Evolutionary conservation across 2,329 filamentous ascomycete species (phyloP), one percentile per base, ranked within the genome.

Genomic region (Stylonectria norvegica): DNA sequence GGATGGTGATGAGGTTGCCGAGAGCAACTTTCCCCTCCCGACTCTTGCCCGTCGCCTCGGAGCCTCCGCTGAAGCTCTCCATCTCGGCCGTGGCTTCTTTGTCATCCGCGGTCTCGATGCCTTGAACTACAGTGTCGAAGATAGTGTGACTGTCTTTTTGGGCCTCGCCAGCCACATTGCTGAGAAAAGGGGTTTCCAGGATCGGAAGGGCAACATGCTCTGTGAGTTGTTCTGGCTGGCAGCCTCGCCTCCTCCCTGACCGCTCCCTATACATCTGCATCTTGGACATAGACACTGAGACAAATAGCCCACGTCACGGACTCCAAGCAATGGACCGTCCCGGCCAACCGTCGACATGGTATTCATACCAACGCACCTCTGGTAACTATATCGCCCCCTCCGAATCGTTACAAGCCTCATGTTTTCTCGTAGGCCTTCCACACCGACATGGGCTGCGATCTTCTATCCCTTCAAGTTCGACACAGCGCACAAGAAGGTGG

Each of bases 121-220:
- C 1, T 52, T 60, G 3, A 61, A 57, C 2, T 75, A 76, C 55
- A 68, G 69, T 3, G 61, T 67, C 17, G 72, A 79, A 45, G 76
- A 83, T 36, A 76, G 75, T 38, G 59, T 76, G 12, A 65, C 71
- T 5, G 63, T 81, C 30, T 81, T 77, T 49, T 66, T 80, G 4
- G 79, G 75, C 1, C 59, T 83, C 9, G 68, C 78, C 1, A 72
- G 69, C 40, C 71, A 82, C 50, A 68, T 84, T 35, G 79, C 73
- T 2, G 67, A 74, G 25, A 65, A 72, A 33, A 68, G 77, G 27
- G 75, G 75, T 3, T 48, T 71, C 3, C 75, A 79, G 41, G 69
- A 70, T 40, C 62, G 63, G n/a, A 68, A 35, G 5, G 19, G 72
- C 9, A 67, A 68, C 23, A 66, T 75, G 52, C 48, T 76, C 12